Base-by-base conservation (phyloP, 2,329 filamentous ascomycete genomes). In the Penicillium sumatraense region DNA sequence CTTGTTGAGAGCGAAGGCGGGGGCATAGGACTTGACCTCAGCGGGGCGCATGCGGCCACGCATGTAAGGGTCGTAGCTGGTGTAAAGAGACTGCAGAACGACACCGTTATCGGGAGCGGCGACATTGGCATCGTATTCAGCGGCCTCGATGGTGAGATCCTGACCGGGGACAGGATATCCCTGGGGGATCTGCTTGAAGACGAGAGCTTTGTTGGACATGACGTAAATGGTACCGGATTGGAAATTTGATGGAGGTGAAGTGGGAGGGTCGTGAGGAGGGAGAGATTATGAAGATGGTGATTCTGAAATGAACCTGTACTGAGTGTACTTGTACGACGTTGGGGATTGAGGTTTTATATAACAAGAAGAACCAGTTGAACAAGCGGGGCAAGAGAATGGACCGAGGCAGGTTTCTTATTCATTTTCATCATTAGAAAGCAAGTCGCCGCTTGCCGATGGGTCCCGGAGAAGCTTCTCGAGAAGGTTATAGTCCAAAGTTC, bases 21-120 rank as follows among this genome's bases (percentile, higher is more conserved):
- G 79, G 20, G 80, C 72, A 79, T 92, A 95, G 9, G 89, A 91
- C 76, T 89, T 85, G 69, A 77, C 66, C 31, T 79, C 72, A 6
- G 89, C 69, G 45, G 80, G 75, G 45, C 90, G 87, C 89, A 96
- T 93, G 63, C 85, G 84, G 57, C 89, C 89, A 54, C 92, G 89
- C 80, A 90, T 86, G 79, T 96, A 96, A 2, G 91, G 91, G 74
- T 96, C 91, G 76, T 89, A 89, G 36, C 89, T 93, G 61, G 86
- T 81, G 73, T 89, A 91, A 67, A 88, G 83, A 64, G 89, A 84
- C 77, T 91, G 84, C 61, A 88, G 76, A 27, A 85, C 84, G 46
- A 96, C 72, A 36, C 91, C 87, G 60, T 89, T 88, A 41, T 83
- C 72, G 21, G 86, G 81, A 24, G 86, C 82, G 5, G 83, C 63